Conservation (phyloP, 305 asterid genomes). For the Fraxinus platypoda region DNA sequence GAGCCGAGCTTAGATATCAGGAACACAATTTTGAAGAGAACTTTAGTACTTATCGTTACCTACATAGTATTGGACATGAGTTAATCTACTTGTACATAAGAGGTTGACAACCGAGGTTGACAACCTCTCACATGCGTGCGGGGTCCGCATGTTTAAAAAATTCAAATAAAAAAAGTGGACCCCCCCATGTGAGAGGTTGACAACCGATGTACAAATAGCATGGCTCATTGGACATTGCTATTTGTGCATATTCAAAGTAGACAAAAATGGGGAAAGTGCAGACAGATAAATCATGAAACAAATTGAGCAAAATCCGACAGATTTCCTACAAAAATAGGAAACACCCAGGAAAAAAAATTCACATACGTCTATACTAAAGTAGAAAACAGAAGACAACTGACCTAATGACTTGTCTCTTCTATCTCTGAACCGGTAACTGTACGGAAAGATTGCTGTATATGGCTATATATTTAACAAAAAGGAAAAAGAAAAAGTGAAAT, state of each 20-base stretch:
- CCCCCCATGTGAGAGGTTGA: too few species aligned
- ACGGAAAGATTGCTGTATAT: slow-evolving; percentile 78
- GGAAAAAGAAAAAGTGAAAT: slow-evolving; percentile 13
- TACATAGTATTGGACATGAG: not conserved
- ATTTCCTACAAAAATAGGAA: not conserved
- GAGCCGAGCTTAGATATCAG: not conserved
- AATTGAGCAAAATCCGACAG: not conserved
- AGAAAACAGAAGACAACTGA: slow-evolving; percentile 38
- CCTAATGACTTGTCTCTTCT: slow-evolving; percentile 68
- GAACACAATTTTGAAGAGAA: not conserved
- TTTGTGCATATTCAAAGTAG: not conserved
- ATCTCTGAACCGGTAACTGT: slow-evolving; percentile 45
- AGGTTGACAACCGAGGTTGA: too few species aligned
- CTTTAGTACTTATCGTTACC: not conserved
- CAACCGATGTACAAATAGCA: too few species aligned
- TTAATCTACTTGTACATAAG: too few species aligned
- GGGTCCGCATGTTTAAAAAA: too few species aligned
- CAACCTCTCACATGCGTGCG: too few species aligned
- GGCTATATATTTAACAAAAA: slow-evolving; percentile 43
- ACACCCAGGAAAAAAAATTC: slow-evolving; percentile 7
- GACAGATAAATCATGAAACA: not conserved
- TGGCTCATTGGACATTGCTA: not conserved
- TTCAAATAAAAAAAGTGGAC: too few species aligned
- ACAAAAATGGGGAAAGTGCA: not conserved
- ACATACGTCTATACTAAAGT: not conserved